Evolutionary conservation across 176 grass and related monocot species (phyloP), one percentile per base, ranked within the genome.

Genomic region (Carex kokanica): DNA sequence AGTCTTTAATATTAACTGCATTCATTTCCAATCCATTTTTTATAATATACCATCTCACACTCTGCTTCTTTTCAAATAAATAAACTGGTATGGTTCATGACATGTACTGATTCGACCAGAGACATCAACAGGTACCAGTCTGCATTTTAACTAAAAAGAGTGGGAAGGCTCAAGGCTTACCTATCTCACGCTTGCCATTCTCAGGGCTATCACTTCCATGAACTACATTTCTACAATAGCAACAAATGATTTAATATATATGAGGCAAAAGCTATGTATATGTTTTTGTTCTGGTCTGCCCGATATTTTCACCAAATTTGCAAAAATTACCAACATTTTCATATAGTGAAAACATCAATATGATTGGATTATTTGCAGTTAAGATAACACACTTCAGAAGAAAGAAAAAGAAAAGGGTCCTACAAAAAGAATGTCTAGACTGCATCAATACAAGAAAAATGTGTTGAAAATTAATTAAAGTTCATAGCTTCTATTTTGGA

Each of bases 131-230:
- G 16, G 3, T 55, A 77, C 14, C 14, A 9, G 14, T 71, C 13
- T 32, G 24, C 41, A 43, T 43, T 7, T 14, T n/a, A 70, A 70
- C 16, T 70, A 16, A 77, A 55, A 77, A 0, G 24, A 18, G 45
- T 29, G 0, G 73, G 25, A 31, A 77, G 1, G 24, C 6, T 86
- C 88, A 31, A 77, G 1, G 24, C 14, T 86, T 89, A 98, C 93
- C 79, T 12, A 95, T 88, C 88, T 98, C 92, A 55, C 95, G 92
- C 24, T 88, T 91, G 74, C 92, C 93, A 10, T 95, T 98, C 71
- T 95, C 96, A 89, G 89, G 89, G 68, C 96, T 95, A 80, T 98
- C 93, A 85, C 96, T 98, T 93, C 93, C 96, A 15, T 98, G 96
- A 27, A 98, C 86, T 91, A 95, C 86, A 85, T 98, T 98, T 90